Evolutionary conservation across 208 protist species (phyloP).

Genomic region (Crithidia thermophila): DNA sequence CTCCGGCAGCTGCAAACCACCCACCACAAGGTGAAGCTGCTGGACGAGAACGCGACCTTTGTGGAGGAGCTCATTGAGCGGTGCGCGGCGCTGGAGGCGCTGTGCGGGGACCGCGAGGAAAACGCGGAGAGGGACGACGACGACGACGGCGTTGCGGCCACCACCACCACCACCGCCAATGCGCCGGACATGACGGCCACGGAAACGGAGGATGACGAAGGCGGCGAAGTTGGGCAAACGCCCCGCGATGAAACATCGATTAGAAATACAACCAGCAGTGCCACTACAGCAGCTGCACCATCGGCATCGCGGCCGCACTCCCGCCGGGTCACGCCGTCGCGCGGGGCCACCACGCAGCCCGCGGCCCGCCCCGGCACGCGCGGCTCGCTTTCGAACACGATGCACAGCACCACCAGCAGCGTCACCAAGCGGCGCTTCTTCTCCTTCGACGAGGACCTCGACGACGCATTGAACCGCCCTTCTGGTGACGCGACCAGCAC

Average conservation of each 20-base stretch:
- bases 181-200: constrained; percentile 4
- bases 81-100: constrained; percentile 31
- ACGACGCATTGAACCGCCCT: constrained; percentile 3
- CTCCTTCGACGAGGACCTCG: constrained; percentile 25
- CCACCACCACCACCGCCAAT: background rate
- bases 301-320: constrained; percentile 1
- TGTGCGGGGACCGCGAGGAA: constrained; percentile 3
- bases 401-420: constrained; percentile 2
- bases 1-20: constrained; percentile 49
- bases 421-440: constrained; percentile 2
- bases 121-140: constrained; percentile 7
- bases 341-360: background rate
- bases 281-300: background rate
- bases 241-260: background rate
- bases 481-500: background rate
- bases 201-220: constrained; percentile 3
- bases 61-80: constrained; percentile 50
- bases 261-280: background rate
- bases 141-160: background rate
- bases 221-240: background rate
- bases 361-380: background rate
- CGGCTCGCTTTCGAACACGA: background rate
- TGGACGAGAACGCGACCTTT: constrained; percentile 46
- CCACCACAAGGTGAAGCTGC: constrained; percentile 33
- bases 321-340: background rate